Evolutionary conservation across 225 moss, liverwort and hornwort species (phyloP).

Genomic region (Sphagnum tenellum): DNA sequence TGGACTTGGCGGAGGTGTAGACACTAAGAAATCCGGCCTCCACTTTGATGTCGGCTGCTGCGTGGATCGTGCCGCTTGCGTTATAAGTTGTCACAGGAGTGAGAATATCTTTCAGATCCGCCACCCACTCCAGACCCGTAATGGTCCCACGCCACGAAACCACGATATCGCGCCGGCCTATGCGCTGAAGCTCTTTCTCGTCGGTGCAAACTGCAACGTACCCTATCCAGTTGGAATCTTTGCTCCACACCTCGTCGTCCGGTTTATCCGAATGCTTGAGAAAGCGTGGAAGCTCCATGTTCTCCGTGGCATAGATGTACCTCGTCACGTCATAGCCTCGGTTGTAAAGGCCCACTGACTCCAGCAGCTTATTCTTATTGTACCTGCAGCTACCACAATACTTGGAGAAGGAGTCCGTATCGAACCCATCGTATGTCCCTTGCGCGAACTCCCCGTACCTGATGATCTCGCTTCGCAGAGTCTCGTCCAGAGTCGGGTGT

Average conservation of each 20-base stretch:
- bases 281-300: constrained; percentile 26
- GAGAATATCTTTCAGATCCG: constrained; percentile 22
- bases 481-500: constrained; percentile 34
- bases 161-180: constrained; percentile 58
- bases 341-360: constrained; percentile 28
- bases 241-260: constrained; percentile 30
- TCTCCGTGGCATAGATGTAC: constrained; percentile 52
- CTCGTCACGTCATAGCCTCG: constrained; percentile 67
- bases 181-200: constrained; percentile 31
- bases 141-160: constrained; percentile 69
- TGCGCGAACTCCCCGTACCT: constrained; percentile 68
- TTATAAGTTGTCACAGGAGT: constrained; percentile 9
- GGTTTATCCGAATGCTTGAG: constrained; percentile 5
- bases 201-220: constrained; percentile 67
- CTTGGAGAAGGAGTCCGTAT: constrained; percentile 27
- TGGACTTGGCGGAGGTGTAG: constrained; percentile 14
- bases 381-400: constrained; percentile 36
- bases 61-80: constrained; percentile 15
- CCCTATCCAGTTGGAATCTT: constrained; percentile 68
- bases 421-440: constrained; percentile 50
- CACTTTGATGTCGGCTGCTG: not conserved
- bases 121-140: constrained; percentile 46
- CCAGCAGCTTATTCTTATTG: constrained; percentile 24
- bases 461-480: constrained; percentile 50
- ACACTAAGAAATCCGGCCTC: constrained; percentile 32